Conservation (phyloP, 495 filamentous ascomycete genomes). For the Penicillium lagena region DNA sequence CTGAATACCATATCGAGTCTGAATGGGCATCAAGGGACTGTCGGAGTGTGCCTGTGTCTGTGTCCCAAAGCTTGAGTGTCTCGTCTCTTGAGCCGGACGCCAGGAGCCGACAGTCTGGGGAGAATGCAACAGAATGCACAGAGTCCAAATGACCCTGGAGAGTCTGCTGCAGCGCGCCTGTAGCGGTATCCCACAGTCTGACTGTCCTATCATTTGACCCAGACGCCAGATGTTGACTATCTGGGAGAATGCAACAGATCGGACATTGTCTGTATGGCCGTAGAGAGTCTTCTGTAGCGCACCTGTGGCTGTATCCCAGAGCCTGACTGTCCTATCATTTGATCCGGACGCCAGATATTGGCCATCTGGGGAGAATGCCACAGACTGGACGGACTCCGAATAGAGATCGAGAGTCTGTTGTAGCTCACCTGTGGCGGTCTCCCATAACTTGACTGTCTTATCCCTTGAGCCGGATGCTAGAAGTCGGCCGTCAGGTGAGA, state of each 20-base stretch:
- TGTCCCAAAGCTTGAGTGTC: slow-evolving; percentile 17
- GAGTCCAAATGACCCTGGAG: slow-evolving; percentile 9
- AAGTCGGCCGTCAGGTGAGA: slow-evolving; percentile 17
- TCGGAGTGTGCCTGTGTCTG: slow-evolving; percentile 10
- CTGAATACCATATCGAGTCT: slow-evolving; percentile 8
- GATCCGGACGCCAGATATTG: slow-evolving; percentile 21
- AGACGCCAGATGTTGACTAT: slow-evolving; percentile 21
- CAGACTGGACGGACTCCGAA: slow-evolving; percentile 6
- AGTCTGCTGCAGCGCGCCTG: slow-evolving; percentile 11
- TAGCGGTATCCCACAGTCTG: slow-evolving; percentile 22
- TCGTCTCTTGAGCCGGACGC: slow-evolving; percentile 10
- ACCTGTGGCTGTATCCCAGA: slow-evolving; percentile 25
- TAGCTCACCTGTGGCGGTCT: slow-evolving; percentile 1
- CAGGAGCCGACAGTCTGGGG: slow-evolving; percentile 8
- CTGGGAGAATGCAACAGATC: slow-evolving; percentile 19
- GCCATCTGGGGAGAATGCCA: slow-evolving; percentile 19
- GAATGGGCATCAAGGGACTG: slow-evolving; percentile 11
- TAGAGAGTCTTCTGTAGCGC: slow-evolving; percentile 9
- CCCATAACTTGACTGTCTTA: slow-evolving; percentile 8
- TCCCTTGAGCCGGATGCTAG: slow-evolving; percentile 14
- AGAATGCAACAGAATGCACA: slow-evolving; percentile 13
- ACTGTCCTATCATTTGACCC: slow-evolving; percentile 21
- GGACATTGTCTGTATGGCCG: slow-evolving; percentile 15
- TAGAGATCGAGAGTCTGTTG: no score
- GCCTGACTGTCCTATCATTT: slow-evolving; percentile 23